These are phyloP conservation scores for Yarrowia deformans DNA, from an alignment of 805 yeast genomes.

Conservation along the genomic window DNA sequence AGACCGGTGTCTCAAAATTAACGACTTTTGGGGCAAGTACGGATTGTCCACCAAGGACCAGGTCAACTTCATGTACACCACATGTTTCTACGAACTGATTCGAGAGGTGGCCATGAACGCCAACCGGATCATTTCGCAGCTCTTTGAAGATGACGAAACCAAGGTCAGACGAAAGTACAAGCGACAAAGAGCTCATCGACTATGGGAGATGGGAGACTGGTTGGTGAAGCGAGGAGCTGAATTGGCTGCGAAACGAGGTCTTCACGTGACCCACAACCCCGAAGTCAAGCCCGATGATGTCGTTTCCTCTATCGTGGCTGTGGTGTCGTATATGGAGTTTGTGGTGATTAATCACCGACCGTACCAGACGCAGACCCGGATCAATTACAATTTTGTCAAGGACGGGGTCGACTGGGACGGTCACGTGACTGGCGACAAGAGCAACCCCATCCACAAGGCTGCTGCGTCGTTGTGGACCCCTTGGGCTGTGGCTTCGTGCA, in stretches of 20 bases:
- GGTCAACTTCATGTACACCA: slow-evolving; percentile 26
- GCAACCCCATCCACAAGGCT: neutral
- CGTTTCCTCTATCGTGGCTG: slow-evolving; percentile 10
- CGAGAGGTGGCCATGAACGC: slow-evolving; percentile 33
- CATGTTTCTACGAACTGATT: slow-evolving; percentile 23
- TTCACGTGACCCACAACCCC: slow-evolving; percentile 21
- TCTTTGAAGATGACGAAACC: slow-evolving; percentile 33
- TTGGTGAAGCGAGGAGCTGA: slow-evolving; percentile 7
- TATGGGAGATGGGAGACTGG: slow-evolving; percentile 38
- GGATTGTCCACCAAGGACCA: slow-evolving; percentile 1
- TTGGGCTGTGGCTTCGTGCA: slow-evolving; percentile 19
- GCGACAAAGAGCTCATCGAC: slow-evolving; percentile 16
- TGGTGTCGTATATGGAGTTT: slow-evolving; percentile 29
- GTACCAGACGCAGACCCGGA: slow-evolving; percentile 16
- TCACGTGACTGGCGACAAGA: slow-evolving; percentile 8
- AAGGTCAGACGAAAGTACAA: slow-evolving; percentile 1
- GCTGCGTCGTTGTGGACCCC: slow-evolving; percentile 20
- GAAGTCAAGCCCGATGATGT: slow-evolving; percentile 9
- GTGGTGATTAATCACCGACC: slow-evolving; percentile 28
- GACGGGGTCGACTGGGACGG: neutral
- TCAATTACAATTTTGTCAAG: slow-evolving; percentile 21
- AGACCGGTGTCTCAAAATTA: slow-evolving; percentile 14
- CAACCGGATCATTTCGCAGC: slow-evolving; percentile 4
- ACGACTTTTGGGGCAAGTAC: slow-evolving; percentile 22
- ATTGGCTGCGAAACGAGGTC: slow-evolving; percentile 8